Evolutionary conservation across 2,329 filamentous ascomycete genomes (phyloP).

Genomic region (Daldinia sp.): DNA sequence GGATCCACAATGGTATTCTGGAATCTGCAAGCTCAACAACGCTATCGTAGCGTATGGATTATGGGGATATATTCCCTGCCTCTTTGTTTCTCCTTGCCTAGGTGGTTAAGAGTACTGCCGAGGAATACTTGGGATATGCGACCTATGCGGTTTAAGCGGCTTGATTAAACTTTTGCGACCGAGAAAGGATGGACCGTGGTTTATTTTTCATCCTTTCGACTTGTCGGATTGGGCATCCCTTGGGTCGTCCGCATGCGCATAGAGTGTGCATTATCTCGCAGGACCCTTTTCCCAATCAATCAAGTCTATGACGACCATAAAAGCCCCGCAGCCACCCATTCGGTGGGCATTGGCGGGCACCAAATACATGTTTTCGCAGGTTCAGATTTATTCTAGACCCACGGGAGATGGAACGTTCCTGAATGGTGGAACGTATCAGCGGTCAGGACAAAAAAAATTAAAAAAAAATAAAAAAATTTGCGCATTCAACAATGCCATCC

Average conservation of each 20-base stretch:
- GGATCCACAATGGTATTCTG: conserved; percentile 29
- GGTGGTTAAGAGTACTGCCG: conserved; percentile 19
- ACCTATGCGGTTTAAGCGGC: background rate
- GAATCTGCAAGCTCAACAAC: conserved; percentile 18
- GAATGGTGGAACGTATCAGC: conserved; percentile 3
- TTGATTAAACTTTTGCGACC: background rate
- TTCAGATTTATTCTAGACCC: conserved; percentile 4
- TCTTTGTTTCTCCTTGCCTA: conserved; percentile 1
- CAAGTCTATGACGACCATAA: conserved; percentile 2
- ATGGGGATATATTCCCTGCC: conserved; percentile 15
- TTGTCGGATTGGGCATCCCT: background rate
- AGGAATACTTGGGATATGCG: conserved; percentile 6
- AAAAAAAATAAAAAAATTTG: no score
- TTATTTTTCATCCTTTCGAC: background rate
- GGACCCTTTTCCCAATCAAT: conserved; percentile 3
- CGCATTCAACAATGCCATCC: conserved; percentile 20
- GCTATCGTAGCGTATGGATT: conserved; percentile 10
- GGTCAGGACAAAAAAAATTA: conserved; percentile 10
- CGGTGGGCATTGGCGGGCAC: background rate
- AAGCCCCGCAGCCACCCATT: conserved; percentile 6
- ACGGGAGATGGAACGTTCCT: conserved; percentile 18
- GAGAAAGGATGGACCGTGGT: background rate
- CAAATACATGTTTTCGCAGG: conserved; percentile 9
- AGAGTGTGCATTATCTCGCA: conserved; percentile 32
- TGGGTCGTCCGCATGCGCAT: background rate